Base-by-base conservation (phyloP, 1,284 basidiomycete species). In the Leccinum laetum region DNA sequence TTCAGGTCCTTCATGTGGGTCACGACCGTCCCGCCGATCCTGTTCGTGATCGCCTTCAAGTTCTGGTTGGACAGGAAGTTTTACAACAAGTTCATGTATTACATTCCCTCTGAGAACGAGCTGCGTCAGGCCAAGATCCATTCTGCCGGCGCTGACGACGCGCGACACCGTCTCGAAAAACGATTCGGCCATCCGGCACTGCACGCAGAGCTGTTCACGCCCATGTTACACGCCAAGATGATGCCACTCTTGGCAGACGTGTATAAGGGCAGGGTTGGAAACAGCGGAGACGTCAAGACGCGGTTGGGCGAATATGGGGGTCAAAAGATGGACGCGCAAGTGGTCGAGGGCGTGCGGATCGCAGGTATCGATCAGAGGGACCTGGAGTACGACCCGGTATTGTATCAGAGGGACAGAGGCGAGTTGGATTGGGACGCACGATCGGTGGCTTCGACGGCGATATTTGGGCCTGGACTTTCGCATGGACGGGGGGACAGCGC, bases 161-260 rank as follows among this genome's bases (percentile, higher is more conserved):
- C 83, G 49, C 84, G 88, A 64, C 85, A 91, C 72, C 85, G 91
- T 41, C 83, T 96, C 13, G 87, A 88, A 79, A 92, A 88, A 74
- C 89, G 94, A 21, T 96, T 95, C 76, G 94, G 93, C 3, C 94
- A 96, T 75, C 93, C 94, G 1, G 88, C 93, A 6, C 80, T 96
- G 53, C 86, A 93, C 70, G 77, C 85, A 16, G 92, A 94, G 56
- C 80, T 96, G 35, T 95, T 93, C 79, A 94, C 93, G 13, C 94
- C 93, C 0, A 93, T 94, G 92, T 78, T 95, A 49, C 94, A 95
- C 73, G 90, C 91, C 68, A 90, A 89, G 75, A 91, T 93, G 86
- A 90, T 93, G 83, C 86, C 85, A 7, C 79, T 95, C 26, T 81
- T 95, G 18, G 77, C 81, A 46, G 85, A 94, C 68, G 89, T 94